Conservation (phyloP, 164 flowering plant species). For the Piper betle region DNA sequence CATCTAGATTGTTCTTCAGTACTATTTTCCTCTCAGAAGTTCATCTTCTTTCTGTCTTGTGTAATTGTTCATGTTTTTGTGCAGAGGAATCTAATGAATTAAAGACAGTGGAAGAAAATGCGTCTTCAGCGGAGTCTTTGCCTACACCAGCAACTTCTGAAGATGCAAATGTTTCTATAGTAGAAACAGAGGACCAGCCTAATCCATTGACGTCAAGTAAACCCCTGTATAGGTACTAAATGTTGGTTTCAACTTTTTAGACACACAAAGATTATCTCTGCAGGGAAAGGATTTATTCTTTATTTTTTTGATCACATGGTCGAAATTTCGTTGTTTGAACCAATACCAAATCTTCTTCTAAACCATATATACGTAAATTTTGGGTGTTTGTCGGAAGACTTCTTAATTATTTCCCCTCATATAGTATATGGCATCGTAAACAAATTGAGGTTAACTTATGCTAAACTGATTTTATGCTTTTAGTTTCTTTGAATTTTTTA, state of each 20-base stretch:
- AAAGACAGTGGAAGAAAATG: slow-evolving; percentile 7
- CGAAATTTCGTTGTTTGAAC: background rate
- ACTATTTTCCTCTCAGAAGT: background rate
- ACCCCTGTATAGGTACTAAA: slow-evolving; percentile 60
- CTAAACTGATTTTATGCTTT: too few relatives aligned
- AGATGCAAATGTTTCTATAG: slow-evolving; percentile 17
- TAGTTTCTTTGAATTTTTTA: too few relatives aligned
- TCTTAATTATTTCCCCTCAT: too few relatives aligned
- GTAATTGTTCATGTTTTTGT: too few relatives aligned
- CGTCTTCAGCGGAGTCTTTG: slow-evolving; percentile 4
- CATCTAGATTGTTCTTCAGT: too few relatives aligned
- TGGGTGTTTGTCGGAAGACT: too few relatives aligned
- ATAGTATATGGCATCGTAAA: too few relatives aligned
- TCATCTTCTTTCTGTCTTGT: background rate
- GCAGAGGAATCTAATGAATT: slow-evolving; percentile 48
- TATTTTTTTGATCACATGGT: too few relatives aligned
- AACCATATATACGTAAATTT: too few relatives aligned
- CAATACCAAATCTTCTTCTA: background rate
- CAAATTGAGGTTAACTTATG: too few relatives aligned
- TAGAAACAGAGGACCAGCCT: slow-evolving; percentile 11
- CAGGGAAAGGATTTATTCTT: too few relatives aligned
- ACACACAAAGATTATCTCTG: too few relatives aligned
- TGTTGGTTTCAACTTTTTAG: background rate
- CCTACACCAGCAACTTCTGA: slow-evolving; percentile 7
- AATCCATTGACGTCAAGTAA: slow-evolving; percentile 16